Evolutionary conservation across 202 grass and related monocot species (phyloP), one percentile per base, ranked within the genome.

Genomic region (Digitaria exilis): DNA sequence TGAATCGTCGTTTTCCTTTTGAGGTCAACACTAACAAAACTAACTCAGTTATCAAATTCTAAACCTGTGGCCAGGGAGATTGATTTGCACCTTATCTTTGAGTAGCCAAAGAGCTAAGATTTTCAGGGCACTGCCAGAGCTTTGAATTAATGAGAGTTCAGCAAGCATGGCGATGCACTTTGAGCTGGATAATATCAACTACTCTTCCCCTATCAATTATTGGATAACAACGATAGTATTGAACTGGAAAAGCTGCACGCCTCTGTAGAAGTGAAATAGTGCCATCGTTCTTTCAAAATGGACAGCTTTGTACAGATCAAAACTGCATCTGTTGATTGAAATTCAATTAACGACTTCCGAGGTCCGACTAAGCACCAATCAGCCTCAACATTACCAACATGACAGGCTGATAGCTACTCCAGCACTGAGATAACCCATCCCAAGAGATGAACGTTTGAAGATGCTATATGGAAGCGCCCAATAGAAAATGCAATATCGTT

Each of bases 401-500:
- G n/a, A n/a, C n/a, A n/a, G n/a, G n/a, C n/a, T n/a, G n/a, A 65
- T 67, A 75, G 41, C 62, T 84, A 77, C 11, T 50, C 76, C 63
- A 48, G 12, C 75, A 43, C 28, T 0, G 65, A 84, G 48, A 71
- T 77, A 34, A 31, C 42, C 28, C 37, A 0, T 77, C 66, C 45
- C 73, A 81, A 80, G 58, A 64, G 49, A 12, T 76, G 17, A 60
- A 51, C 54, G 48, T 62, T 80, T 35, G 57, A 90, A 58, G 11
- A 71, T 65, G 76, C 14, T 77, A 71, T 65, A 79, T 19, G 67
- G 14, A 71, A 84, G 70, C 34, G 84, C 42, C n/a, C 61, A 72
- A 87, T 35, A 50, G 22, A 69, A 58, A 70, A 72, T 81, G 84
- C 19, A 81, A 81, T 69, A 76, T 59, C 69, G 84, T 65, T 32